Base-by-base conservation (phyloP, 768 basidiomycete genomes). In the Suillus hirtellus region DNA sequence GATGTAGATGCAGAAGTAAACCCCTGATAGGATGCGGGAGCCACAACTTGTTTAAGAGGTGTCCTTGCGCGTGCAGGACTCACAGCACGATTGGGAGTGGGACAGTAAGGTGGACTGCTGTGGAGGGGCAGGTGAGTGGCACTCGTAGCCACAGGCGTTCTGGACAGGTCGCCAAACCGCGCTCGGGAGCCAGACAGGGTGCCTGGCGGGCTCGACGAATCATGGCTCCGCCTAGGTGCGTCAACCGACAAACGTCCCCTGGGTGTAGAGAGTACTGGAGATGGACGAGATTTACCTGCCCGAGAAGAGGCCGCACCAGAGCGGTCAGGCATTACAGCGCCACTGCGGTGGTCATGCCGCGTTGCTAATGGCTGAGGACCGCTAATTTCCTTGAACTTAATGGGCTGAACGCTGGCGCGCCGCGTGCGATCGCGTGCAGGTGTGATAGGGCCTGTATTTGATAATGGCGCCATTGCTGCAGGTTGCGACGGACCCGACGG, bases 401-500 rank as follows among this genome's bases (percentile, higher is more conserved):
- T 53, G 60, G 74, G 68, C 60, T 73, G 73, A 65, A 70, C 71
- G 52, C 75, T 82, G 40, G 79, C 70, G 66, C 80, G 77, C 66
- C 81, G 75, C 59, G 78, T 66, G 61, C 81, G 79, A 31, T 81
- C 80, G 61, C 80, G 79, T 27, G 79, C 69, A 40, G 84, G 84
- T 17, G 85, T 81, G n/a, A 76, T 76, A 24, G 82, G 74, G 40
- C 73, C 76, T 63, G 80, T 75, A 66, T 77, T 79, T 21, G 83
- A 79, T 31, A 85, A 81, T 56, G 81, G 80, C 21, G 74, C 78
- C 63, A 82, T 77, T 21, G 83, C 72, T 61, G 79, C 76, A 21
- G 82, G 73, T 63, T 80, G 82, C 46, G 83, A 82, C 70, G 79
- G 81, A n/a, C 83, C 80, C 42, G 86, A 84, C 59, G 83, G 82